Conservation (phyloP, 768 basidiomycete species). For the Termitomyces sp. region DNA sequence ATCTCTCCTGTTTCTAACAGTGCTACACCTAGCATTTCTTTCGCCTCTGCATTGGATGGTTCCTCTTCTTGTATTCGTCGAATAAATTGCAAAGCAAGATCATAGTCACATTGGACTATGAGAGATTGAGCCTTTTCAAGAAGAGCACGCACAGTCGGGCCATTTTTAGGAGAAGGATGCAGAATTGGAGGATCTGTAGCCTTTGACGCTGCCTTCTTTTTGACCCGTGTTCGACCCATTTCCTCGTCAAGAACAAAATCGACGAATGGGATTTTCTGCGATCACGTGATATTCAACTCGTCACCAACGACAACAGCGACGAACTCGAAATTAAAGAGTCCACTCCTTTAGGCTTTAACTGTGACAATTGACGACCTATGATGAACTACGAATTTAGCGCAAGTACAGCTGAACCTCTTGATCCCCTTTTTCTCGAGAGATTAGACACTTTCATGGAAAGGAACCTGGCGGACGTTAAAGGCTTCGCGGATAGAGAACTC, state of each 20-base stretch:
- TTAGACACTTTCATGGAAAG: conserved; percentile 61
- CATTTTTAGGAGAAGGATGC: conserved; percentile 16
- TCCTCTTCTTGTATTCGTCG: conserved; percentile 62
- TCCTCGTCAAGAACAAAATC: conserved; percentile 3
- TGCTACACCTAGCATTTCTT: conserved; percentile 75
- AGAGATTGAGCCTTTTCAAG: conserved; percentile 77
- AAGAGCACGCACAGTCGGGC: conserved; percentile 47
- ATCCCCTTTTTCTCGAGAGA: conserved; percentile 58
- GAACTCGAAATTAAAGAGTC: background rate
- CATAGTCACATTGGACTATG: conserved; percentile 80
- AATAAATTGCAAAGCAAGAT: conserved; percentile 70
- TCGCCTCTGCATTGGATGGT: conserved; percentile 58
- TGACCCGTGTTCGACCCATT: conserved; percentile 55
- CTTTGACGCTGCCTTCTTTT: conserved; percentile 36
- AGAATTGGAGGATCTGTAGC: conserved; percentile 20
- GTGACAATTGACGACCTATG: background rate
- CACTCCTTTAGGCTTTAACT: background rate
- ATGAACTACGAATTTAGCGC: conserved; percentile 30
- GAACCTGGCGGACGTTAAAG: conserved; percentile 46
- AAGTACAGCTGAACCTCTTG: conserved; percentile 25
- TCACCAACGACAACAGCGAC: background rate
- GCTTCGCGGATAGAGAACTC: conserved; percentile 56
- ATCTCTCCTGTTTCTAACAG: conserved; percentile 77
- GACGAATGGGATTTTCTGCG: conserved; percentile 13
- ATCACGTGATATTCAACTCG: conserved; percentile 21